These are phyloP conservation scores for Coniochaeta pulveracea DNA, from an alignment of 2,329 filamentous ascomycete species.

Conservation along the genomic window DNA sequence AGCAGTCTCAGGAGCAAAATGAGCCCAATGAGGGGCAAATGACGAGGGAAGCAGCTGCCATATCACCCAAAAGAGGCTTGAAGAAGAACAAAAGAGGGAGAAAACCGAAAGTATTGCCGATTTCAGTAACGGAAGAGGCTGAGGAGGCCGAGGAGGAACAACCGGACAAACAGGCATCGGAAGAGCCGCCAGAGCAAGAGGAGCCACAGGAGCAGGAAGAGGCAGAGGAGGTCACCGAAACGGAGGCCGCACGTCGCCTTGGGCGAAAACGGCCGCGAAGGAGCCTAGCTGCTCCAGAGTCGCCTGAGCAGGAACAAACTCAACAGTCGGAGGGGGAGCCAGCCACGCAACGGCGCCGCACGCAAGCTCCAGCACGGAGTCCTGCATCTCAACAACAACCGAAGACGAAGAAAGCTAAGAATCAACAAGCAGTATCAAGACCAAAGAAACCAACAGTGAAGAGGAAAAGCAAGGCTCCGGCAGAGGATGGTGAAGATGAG, in stretches of 20 bases:
- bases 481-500: conserved; percentile 9
- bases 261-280: conserved; percentile 30
- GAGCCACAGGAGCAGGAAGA: conserved; percentile 16
- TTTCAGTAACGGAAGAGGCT: too few relatives aligned
- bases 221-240: conserved; percentile 31
- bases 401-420: conserved; percentile 18
- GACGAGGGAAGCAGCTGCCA: too few relatives aligned
- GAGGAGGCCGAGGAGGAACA: too few relatives aligned
- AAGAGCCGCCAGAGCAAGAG: conserved; percentile 13
- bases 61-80: too few relatives aligned
- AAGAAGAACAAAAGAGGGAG: too few relatives aligned
- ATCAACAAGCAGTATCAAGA: conserved; percentile 24
- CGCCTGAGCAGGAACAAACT: conserved; percentile 27
- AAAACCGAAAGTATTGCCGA: too few relatives aligned
- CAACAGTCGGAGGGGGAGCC: conserved; percentile 17
- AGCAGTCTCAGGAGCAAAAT: too few relatives aligned
- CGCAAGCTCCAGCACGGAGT: conserved; percentile 18
- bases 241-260: conserved; percentile 28
- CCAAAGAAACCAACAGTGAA: conserved; percentile 10
- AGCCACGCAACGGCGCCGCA: conserved; percentile 15
- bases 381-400: conserved; percentile 24
- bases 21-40: too few relatives aligned
- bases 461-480: conserved; percentile 7
- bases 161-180: neutral
- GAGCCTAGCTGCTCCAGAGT: conserved; percentile 27